Conservation (phyloP, 2,329 filamentous ascomycete genomes). For the Aspergillus uvarum region DNA sequence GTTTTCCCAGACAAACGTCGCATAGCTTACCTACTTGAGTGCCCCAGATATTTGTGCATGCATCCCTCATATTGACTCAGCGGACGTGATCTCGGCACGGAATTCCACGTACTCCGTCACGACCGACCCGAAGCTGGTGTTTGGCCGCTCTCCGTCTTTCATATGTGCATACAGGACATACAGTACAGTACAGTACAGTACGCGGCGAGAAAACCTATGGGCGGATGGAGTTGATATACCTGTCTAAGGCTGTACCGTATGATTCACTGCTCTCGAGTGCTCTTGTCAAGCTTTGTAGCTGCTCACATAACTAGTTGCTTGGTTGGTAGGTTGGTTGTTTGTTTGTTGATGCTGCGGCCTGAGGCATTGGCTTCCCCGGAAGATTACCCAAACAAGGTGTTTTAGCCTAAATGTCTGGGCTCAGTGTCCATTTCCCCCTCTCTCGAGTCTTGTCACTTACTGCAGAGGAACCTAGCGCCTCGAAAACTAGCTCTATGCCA, state of each 20-base stretch:
- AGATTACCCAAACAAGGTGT: slow-evolving; percentile 3
- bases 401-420: slow-evolving; percentile 6
- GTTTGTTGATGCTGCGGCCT: not conserved
- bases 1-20: not conserved
- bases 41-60: not conserved
- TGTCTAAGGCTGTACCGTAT: not conserved
- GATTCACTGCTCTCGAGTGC: not conserved
- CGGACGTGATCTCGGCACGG: slow-evolving; percentile 13
- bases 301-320: no score
- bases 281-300: not conserved
- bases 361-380: not conserved
- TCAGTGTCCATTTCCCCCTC: not conserved
- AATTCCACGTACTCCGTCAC: slow-evolving; percentile 10
- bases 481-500: not conserved
- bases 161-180: not conserved
- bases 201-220: no score
- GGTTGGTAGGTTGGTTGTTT: no score
- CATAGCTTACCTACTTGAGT: not conserved
- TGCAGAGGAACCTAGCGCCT: no score
- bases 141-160: not conserved
- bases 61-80: slow-evolving; percentile 5
- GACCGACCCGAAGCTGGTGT: slow-evolving; percentile 11
- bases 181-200: no score
- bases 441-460: no score
- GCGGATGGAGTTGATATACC: not conserved